Evolutionary conservation across 2,329 filamentous ascomycete species (phyloP), one percentile per base, ranked within the genome.

Genomic region (Bipolaris gigantea): DNA sequence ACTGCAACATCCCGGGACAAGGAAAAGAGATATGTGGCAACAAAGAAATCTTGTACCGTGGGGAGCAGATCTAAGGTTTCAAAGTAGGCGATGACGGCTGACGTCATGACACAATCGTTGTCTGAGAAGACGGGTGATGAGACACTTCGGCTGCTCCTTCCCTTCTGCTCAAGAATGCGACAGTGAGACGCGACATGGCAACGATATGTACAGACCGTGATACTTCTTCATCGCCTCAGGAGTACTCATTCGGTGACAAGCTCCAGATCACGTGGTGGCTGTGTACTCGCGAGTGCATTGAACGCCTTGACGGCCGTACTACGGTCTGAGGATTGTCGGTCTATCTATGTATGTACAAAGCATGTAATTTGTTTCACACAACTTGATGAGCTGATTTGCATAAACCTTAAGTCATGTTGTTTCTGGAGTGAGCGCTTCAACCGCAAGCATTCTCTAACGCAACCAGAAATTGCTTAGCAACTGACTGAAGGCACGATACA

Each of bases 41-140:
- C 48, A 61, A 48, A 56, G 60, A 42, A 51, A 53, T 27, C 39
- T 50, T 32, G 35, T 48, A 41, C 45, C 35, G 15, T 13, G 4
- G 39, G 16, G 40, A 30, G 16, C 36, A 50, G 41, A 47, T 34
- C 36, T 27, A 8, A 40, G 30, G 41, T 50, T 46, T 52, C 32
- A 42, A 8, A 47, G 53, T 60, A 46, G 38, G 35, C 44, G 59
- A 57, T 58, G 58, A 58, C 56, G 44, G 19, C 50, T 69, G 67
- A 71, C 65, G 67, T 72, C 65, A 70, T 64, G 64, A 67, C 62
- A 65, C 68, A 50, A 13, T 56, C 32, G 40, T 32, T 56, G 66
- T 69, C 43, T 61, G 58, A 59, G 48, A 59, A 49, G n/a, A 58
- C 61, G 59, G 61, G 48, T 49, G 49, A 52, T 48, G 62, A 56